Percentiles rank a stretch among this genome's conserved stretches.
These are phyloP conservation scores for Theileria annulata DNA, from an alignment of 169 alveolate genomes.

Conservation along the genomic window DNA sequence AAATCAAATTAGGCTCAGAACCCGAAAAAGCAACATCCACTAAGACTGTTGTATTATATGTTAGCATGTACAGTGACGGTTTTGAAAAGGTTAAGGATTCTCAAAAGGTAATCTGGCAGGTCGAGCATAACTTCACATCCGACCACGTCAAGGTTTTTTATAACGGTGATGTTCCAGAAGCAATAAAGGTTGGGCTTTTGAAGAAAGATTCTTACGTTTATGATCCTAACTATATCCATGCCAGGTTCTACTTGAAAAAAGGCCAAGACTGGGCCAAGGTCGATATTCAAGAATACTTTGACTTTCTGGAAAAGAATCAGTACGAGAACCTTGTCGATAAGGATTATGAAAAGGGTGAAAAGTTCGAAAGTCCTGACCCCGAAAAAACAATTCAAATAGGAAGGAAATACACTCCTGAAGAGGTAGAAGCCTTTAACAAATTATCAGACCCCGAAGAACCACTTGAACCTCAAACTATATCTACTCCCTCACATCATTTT, in stretches of 20 bases:
- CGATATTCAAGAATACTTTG: not conserved
- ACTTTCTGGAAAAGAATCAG: not conserved
- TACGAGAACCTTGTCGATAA: not conserved
- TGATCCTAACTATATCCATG: not conserved
- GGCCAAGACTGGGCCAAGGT: not conserved
- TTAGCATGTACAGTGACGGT: not conserved
- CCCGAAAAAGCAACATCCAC: not conserved
- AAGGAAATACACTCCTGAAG: not conserved
- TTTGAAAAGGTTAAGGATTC: not conserved
- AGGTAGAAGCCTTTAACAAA: not conserved
- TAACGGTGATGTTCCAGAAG: not conserved
- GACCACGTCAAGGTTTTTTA: constrained; percentile 1
- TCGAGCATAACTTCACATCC: not conserved
- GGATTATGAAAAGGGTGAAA: not conserved
- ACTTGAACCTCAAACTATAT: not conserved
- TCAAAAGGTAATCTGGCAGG: not conserved
- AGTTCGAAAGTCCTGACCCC: not conserved
- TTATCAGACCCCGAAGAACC: not conserved
- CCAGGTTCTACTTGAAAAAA: not conserved
- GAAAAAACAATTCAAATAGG: not conserved
- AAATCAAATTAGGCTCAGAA: too few relatives aligned
- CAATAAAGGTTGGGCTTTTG: not conserved
- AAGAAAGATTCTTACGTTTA: not conserved
- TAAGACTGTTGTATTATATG: not conserved
- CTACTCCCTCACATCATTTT: not conserved